Evolutionary conservation across 2,329 filamentous ascomycete genomes (phyloP).

Genomic region (Aspergillus tanneri): DNA sequence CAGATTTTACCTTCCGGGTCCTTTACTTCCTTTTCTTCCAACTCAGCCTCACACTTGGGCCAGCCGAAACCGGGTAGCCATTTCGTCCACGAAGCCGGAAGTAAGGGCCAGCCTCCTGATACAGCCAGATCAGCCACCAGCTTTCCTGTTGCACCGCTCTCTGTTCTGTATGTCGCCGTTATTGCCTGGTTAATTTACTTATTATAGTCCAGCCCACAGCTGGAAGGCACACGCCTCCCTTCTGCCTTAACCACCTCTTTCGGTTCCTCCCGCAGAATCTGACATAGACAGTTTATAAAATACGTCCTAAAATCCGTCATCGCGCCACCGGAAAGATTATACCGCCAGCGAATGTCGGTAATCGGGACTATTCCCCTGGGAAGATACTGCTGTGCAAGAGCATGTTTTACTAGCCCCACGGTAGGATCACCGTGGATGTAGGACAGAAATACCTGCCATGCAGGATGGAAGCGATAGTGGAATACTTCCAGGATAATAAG

Average conservation of each 20-base stretch:
- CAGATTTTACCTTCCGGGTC: neutral
- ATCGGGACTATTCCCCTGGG: slow-evolving; percentile 32
- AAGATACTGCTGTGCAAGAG: slow-evolving; percentile 40
- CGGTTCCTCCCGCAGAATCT: slow-evolving; percentile 43
- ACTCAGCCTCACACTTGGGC: slow-evolving; percentile 20
- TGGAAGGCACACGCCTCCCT: slow-evolving; percentile 28
- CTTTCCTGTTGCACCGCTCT: slow-evolving; percentile 12
- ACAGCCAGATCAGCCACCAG: slow-evolving; percentile 16
- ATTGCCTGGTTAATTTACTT: slow-evolving; percentile 30
- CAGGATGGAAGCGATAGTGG: slow-evolving; percentile 54
- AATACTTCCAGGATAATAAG: slow-evolving; percentile 56
- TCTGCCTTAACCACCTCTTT: slow-evolving; percentile 39
- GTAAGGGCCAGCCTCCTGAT: slow-evolving; percentile 13
- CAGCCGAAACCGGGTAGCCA: slow-evolving; percentile 14
- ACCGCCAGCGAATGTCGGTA: slow-evolving; percentile 49
- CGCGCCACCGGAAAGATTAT: slow-evolving; percentile 44
- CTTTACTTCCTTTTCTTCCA: slow-evolving; percentile 15
- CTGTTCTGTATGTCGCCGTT: slow-evolving; percentile 15
- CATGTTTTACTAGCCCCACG: slow-evolving; percentile 38
- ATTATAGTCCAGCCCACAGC: slow-evolving; percentile 31
- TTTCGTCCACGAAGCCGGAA: slow-evolving; percentile 13
- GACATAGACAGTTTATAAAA: slow-evolving; percentile 38
- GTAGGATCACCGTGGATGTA: neutral
- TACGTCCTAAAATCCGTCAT: slow-evolving; percentile 43
- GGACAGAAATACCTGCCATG: slow-evolving; percentile 43